Conservation (phyloP, 2,329 filamentous ascomycete genomes). For the Fusarium napiforme region DNA sequence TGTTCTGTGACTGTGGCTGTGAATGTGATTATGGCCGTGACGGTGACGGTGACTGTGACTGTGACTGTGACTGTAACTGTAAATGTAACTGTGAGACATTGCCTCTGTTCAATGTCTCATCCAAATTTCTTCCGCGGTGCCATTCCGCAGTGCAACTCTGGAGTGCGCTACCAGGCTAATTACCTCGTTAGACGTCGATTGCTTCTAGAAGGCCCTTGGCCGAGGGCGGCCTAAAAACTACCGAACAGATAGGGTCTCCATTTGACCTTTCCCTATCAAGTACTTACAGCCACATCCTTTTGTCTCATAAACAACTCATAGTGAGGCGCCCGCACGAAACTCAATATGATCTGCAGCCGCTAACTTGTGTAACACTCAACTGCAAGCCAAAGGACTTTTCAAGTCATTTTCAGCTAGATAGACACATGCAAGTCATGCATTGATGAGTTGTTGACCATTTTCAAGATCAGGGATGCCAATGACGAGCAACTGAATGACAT, state of each 20-base stretch:
- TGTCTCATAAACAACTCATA: neutral
- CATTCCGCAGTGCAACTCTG: slow-evolving; percentile 2
- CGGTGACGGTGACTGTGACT: too few relatives aligned
- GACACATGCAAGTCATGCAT: slow-evolving; percentile 14
- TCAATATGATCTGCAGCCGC: slow-evolving; percentile 12
- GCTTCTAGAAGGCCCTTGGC: slow-evolving; percentile 19
- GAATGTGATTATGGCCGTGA: too few relatives aligned
- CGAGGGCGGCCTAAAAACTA: slow-evolving; percentile 5
- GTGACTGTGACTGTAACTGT: too few relatives aligned
- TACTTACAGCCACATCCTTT: neutral
- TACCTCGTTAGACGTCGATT: neutral
- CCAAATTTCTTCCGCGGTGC: neutral
- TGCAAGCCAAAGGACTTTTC: slow-evolving; percentile 13
- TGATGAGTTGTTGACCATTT: slow-evolving; percentile 1
- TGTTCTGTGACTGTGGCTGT: neutral
- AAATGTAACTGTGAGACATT: neutral
- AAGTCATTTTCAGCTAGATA: neutral
- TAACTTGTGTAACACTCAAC: slow-evolving; percentile 1
- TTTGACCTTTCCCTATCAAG: slow-evolving; percentile 4
- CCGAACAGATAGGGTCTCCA: neutral
- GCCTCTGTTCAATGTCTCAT: neutral
- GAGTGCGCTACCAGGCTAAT: neutral
- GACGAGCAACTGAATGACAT: neutral
- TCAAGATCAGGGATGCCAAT: neutral
- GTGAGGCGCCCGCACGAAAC: neutral